Base-by-base conservation (phyloP, 2,329 filamentous ascomycete genomes). In the Fusarium phyllophilum region DNA sequence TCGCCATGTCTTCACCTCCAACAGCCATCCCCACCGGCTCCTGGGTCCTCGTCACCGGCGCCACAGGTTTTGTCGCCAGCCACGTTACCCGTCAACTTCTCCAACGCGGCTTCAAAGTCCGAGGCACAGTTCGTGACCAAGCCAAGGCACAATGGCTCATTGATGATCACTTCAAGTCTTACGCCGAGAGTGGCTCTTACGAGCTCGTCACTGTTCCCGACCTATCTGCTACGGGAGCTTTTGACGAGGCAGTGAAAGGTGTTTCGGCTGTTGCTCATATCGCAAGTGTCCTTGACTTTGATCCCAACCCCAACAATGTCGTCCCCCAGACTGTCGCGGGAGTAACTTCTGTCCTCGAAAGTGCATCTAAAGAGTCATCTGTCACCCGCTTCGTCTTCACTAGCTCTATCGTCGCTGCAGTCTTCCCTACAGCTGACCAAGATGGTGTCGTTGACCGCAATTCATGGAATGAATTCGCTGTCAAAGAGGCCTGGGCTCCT, bases 41-140 rank as follows among this genome's bases (percentile, higher is more conserved):
- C 6, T 73, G 68, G 46, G 77, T 87, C 34, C 81, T 88, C 8
- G 82, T 88, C 20, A 87, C 85, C 1, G 85, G 86, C 12, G 83
- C 80, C 5, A 87, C 82, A 54, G 85, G 86, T 39, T 86, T 83
- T 71, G 79, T 88, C 31, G 85, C 78, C 33, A 82, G 82, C 12
- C 83, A 87, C 48, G 77, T 85, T 8, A 77, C 79, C 38, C 75
- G 84, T n/a, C 76, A 83, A 20, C 78, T 87, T 17, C 79, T 87
- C 24, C 62, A 79, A 3, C 76, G 78, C 8, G 85, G 85, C 20
- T 86, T 82, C 71, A 72, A 73, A 13, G 85, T 88, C 11, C 83
- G 85, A 26, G 85, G 85, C n/a, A 86, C 86, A 3, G 81, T 84
- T 8, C 82, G 86, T 17, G 74, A 81, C 51, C 38, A 72, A 8